Evolutionary conservation across 1,139 yeast genomes (phyloP).

Genomic region (Wickerhamomyces sp.): DNA sequence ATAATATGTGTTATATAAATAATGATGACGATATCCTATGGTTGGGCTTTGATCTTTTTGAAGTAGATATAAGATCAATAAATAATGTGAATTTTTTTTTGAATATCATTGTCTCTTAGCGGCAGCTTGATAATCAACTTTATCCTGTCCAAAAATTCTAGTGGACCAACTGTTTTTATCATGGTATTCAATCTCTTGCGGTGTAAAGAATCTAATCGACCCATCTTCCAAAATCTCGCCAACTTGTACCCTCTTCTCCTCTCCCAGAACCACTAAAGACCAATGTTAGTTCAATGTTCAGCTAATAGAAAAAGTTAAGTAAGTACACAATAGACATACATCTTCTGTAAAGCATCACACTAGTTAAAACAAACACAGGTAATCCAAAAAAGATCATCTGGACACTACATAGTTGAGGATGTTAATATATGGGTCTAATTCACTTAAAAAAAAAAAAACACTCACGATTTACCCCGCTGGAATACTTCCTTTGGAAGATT

Average conservation of each 20-base stretch:
- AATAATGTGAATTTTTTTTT: no score
- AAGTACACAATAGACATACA: slow-evolving; percentile 18
- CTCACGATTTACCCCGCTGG: slow-evolving; percentile 19
- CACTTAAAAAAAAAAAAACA: not conserved
- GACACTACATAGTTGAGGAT: slow-evolving; percentile 19
- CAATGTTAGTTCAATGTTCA: slow-evolving; percentile 2
- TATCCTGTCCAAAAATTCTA: slow-evolving; percentile 19
- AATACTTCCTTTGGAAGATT: slow-evolving; percentile 17
- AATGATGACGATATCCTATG: no score
- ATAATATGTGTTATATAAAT: not conserved
- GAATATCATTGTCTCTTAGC: slow-evolving; percentile 6
- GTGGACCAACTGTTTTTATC: slow-evolving; percentile 19
- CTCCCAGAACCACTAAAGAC: slow-evolving; percentile 33
- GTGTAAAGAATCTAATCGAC: slow-evolving; percentile 38
- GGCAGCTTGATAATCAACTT: slow-evolving; percentile 15
- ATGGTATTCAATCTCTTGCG: slow-evolving; percentile 32
- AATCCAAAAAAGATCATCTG: slow-evolving; percentile 38
- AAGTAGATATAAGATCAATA: no score
- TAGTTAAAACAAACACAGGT: slow-evolving; percentile 35
- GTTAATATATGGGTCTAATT: not conserved
- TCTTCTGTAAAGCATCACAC: slow-evolving; percentile 32
- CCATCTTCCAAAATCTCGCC: slow-evolving; percentile 50
- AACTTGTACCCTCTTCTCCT: slow-evolving; percentile 40
- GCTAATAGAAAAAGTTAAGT: not conserved
- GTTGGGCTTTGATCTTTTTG: no score